phyloP scores from a whole-genome alignment of 495 filamentous ascomycete species.

The Cenococcum geophilum region DNA sequence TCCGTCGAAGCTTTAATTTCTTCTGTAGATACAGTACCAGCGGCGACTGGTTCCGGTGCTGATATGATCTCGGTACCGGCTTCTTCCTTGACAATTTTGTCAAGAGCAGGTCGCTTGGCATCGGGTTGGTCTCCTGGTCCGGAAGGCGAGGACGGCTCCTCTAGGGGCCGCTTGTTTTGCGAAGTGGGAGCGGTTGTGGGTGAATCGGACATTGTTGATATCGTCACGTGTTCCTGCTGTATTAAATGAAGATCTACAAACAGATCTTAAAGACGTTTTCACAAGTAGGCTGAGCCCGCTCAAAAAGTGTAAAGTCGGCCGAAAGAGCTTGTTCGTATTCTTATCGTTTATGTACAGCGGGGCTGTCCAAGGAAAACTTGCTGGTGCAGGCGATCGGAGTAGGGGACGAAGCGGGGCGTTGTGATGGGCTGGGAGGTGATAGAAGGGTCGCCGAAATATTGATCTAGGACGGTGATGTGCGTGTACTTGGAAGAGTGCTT shows the following conservation, averaged over 20 bases:
- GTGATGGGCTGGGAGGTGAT: slow-evolving; percentile 30
- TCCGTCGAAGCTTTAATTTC: slow-evolving; percentile 16
- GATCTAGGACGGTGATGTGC: slow-evolving; percentile 11
- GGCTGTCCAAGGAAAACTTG: slow-evolving; percentile 83
- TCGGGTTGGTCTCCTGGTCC: slow-evolving; percentile 88
- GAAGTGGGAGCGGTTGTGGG: slow-evolving; percentile 53
- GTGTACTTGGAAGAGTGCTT: slow-evolving; percentile 25
- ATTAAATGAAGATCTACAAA: slow-evolving; percentile 28
- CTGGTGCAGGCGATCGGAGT: slow-evolving; percentile 55
- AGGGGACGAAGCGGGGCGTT: slow-evolving; percentile 29
- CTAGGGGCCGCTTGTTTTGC: slow-evolving; percentile 80
- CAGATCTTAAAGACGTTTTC: slow-evolving; percentile 38
- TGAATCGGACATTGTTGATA: slow-evolving; percentile 54
- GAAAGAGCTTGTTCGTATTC: slow-evolving; percentile 45
- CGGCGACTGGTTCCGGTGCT: slow-evolving; percentile 41
- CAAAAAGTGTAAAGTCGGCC: slow-evolving; percentile 11
- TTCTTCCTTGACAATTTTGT: slow-evolving; percentile 72
- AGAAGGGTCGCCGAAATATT: slow-evolving; percentile 28
- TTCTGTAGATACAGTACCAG: slow-evolving; percentile 10
- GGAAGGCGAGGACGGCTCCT: slow-evolving; percentile 92
- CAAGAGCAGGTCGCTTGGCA: slow-evolving; percentile 91
- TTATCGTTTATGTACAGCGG: slow-evolving; percentile 80
- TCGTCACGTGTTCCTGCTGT: slow-evolving; percentile 8
- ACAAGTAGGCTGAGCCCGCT: slow-evolving; percentile 12
- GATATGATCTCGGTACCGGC: slow-evolving; percentile 40